phyloP scores from a whole-genome alignment of 2,329 filamentous ascomycete species.

The Neodidymelliopsis sp. region DNA sequence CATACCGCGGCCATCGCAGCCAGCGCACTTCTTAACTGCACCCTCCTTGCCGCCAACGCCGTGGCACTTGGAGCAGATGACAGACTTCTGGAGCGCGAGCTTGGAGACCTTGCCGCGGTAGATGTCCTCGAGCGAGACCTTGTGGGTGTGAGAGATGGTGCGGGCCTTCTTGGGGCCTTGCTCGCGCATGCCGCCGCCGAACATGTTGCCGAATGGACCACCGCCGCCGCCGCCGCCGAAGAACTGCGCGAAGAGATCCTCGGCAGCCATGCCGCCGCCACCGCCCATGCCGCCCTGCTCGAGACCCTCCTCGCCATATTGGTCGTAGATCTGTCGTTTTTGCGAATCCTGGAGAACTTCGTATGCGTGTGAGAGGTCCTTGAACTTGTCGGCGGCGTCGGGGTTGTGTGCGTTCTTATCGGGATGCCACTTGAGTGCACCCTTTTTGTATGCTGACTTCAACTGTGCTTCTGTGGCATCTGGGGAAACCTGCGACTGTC shows the following conservation, averaged over 20 bases:
- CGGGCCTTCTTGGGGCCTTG: constrained; percentile 89
- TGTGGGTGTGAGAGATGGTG: constrained; percentile 98
- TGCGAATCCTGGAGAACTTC: constrained; percentile 91
- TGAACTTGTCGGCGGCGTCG: constrained; percentile 95
- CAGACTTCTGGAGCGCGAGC: constrained; percentile 93
- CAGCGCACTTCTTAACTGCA: constrained; percentile 89
- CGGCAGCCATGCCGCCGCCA: constrained; percentile 87
- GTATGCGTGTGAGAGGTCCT: constrained; percentile 94
- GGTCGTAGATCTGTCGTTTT: constrained; percentile 92
- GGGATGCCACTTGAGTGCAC: constrained; percentile 84
- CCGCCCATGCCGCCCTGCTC: constrained; percentile 78
- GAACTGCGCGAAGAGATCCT: constrained; percentile 97
- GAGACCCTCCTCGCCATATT: constrained; percentile 96
- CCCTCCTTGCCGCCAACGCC: constrained; percentile 96
- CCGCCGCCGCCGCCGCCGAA: constrained; percentile 72
- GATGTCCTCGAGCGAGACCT: constrained; percentile 96
- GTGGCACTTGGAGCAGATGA: constrained; percentile 94
- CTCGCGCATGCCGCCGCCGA: constrained; percentile 70
- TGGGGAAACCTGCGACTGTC: constrained; percentile 70
- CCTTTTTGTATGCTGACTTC: constrained; percentile 88
- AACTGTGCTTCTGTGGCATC: constrained; percentile 84
- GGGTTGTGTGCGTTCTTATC: constrained; percentile 97
- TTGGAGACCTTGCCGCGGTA: constrained; percentile 98
- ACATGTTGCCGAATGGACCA: constrained; percentile 72
- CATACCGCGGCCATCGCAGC: constrained; percentile 95